Evolutionary conservation across 2,329 filamentous ascomycete species (phyloP).

Genomic region (Bertia moriformis): DNA sequence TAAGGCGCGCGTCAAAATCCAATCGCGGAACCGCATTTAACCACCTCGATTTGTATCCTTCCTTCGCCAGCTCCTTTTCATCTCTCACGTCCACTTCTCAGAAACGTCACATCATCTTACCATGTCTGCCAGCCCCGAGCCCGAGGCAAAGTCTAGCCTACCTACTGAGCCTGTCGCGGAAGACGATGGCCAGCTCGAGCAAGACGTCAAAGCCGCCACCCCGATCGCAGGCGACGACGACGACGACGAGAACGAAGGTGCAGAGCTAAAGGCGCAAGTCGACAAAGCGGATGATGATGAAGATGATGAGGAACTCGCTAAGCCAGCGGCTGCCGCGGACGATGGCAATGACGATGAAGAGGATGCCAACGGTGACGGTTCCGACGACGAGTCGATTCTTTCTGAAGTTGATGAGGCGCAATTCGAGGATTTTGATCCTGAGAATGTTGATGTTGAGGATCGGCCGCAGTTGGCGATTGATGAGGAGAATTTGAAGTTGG

Average conservation of each 20-base stretch:
- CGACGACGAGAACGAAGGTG: neutral
- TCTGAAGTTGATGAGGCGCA: slow-evolving; percentile 59
- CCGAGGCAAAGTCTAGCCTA: slow-evolving; percentile 3
- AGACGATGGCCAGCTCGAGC: neutral
- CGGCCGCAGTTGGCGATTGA: slow-evolving; percentile 48
- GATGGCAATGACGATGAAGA: slow-evolving; percentile 23
- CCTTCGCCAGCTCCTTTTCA: slow-evolving; percentile 1
- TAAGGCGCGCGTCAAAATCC: no score
- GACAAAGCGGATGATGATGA: no score
- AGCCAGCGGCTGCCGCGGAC: no score
- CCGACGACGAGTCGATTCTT: slow-evolving; percentile 18
- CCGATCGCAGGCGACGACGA: neutral
- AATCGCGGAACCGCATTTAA: neutral
- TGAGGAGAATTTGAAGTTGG: slow-evolving; percentile 45
- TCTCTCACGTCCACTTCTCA: neutral
- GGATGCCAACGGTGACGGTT: slow-evolving; percentile 30
- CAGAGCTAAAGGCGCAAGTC: no score
- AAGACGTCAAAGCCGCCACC: neutral
- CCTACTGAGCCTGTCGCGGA: neutral
- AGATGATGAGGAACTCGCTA: no score
- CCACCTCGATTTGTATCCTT: no score
- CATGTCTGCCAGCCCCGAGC: slow-evolving; percentile 22
- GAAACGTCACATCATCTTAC: slow-evolving; percentile 2
- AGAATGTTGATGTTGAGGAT: slow-evolving; percentile 47
- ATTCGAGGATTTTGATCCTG: slow-evolving; percentile 55